Percentiles rank a stretch among this genome's conserved stretches.
Evolutionary conservation across 179 eudicot genomes (phyloP).

Genomic region (Corrigiola litoralis): DNA sequence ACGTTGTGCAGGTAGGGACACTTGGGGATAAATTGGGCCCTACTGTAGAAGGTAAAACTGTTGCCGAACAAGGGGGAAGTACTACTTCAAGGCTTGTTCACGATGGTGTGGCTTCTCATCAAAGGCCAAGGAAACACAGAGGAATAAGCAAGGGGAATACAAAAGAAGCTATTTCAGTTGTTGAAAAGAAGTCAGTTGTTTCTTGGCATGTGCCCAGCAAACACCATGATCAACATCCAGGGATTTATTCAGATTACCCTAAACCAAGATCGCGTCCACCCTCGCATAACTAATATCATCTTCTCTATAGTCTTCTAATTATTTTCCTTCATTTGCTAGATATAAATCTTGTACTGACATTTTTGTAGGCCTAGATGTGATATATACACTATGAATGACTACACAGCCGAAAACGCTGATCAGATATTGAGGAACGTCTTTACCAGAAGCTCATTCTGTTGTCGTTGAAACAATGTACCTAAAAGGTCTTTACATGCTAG

Average conservation of each 20-base stretch:
- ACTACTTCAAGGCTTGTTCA: not conserved
- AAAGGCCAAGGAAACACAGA: not conserved
- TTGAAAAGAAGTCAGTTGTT: slow-evolving; percentile 7
- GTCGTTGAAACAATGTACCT: too few relatives aligned
- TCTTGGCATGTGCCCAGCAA: slow-evolving; percentile 18
- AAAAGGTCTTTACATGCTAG: too few relatives aligned
- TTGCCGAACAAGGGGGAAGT: not conserved
- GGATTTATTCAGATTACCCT: slow-evolving; percentile 27
- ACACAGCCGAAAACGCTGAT: too few relatives aligned
- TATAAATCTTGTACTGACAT: not conserved
- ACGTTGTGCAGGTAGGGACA: slow-evolving; percentile 8
- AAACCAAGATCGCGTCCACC: slow-evolving; percentile 31
- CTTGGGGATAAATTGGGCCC: not conserved
- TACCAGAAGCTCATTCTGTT: too few relatives aligned
- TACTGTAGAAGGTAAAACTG: not conserved
- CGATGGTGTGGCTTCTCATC: not conserved
- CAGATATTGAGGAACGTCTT: too few relatives aligned
- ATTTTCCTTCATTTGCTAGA: not conserved
- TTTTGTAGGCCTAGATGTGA: not conserved
- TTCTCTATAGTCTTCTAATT: not conserved
- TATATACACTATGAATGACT: too few relatives aligned
- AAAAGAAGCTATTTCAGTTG: not conserved
- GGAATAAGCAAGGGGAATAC: not conserved
- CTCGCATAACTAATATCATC: slow-evolving; percentile 21
- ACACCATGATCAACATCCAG: slow-evolving; percentile 17